Percentiles rank a stretch among this genome's conserved stretches.
Evolutionary conservation across 1,284 basidiomycete species (phyloP).

Genomic region (Trichosporon ovoides): DNA sequence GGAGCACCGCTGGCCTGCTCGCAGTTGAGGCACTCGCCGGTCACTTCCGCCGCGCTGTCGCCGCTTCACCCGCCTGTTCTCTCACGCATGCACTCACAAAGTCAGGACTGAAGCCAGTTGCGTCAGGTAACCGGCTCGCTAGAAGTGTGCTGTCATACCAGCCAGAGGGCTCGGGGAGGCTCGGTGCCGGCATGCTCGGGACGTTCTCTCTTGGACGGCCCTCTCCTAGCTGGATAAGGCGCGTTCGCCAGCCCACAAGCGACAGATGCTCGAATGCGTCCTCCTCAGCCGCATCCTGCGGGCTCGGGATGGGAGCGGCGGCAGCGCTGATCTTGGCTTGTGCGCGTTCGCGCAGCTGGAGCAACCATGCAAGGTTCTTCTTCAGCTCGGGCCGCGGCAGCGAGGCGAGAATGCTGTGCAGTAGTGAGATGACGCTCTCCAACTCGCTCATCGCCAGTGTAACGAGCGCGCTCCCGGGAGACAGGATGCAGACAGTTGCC

Average conservation of each 20-base stretch:
- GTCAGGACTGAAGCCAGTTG: neutral
- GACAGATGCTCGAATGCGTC: constrained; percentile 20
- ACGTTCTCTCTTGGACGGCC: neutral
- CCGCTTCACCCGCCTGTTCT: neutral
- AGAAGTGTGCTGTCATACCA: constrained; percentile 1
- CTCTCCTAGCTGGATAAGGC: constrained; percentile 26
- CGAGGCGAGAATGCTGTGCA: constrained; percentile 18
- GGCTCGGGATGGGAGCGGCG: constrained; percentile 10
- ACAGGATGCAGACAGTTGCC: constrained; percentile 26
- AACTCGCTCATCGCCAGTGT: constrained; percentile 26
- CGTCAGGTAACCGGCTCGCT: neutral
- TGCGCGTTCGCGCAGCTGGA: constrained; percentile 14
- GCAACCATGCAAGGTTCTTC: constrained; percentile 29
- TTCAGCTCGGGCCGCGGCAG: constrained; percentile 16
- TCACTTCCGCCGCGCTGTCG: neutral
- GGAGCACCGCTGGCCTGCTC: neutral
- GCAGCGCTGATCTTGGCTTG: constrained; percentile 7
- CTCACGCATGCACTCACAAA: neutral
- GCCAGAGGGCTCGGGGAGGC: neutral
- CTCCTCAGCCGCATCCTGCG: neutral
- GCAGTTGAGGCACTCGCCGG: too few relatives aligned
- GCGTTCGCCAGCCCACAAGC: constrained; percentile 29
- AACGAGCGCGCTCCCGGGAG: constrained; percentile 24
- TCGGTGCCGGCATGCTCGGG: neutral
- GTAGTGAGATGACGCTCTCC: constrained; percentile 20